These are phyloP conservation scores for Coniochaeta hoffmannii DNA, from an alignment of 2,329 filamentous ascomycete genomes.

Conservation along the genomic window DNA sequence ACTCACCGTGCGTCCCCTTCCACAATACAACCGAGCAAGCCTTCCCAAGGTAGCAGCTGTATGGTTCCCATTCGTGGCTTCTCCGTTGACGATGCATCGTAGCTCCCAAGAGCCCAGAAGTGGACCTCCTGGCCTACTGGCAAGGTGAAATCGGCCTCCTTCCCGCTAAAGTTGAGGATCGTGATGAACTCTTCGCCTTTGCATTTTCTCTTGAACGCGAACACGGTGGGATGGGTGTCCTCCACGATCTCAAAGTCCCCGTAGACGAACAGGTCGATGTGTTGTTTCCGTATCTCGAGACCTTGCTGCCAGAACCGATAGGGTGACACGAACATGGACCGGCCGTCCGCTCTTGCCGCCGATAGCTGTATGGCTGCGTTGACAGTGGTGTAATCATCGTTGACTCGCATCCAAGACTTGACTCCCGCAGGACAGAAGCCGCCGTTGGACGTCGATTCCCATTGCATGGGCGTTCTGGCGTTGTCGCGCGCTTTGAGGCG, in stretches of 20 bases:
- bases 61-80: too few relatives aligned
- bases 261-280: conserved; percentile 53
- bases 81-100: too few relatives aligned
- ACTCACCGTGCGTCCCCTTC: too few relatives aligned
- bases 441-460: conserved; percentile 49
- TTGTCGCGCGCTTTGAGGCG: conserved; percentile 49
- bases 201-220: conserved; percentile 20
- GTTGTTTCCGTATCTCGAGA: conserved; percentile 42
- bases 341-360: conserved; percentile 20
- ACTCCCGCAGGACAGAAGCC: conserved; percentile 46
- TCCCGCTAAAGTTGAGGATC: too few relatives aligned
- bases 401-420: conserved; percentile 61
- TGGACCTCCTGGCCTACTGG: too few relatives aligned
- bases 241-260: conserved; percentile 50
- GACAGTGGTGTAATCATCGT: conserved; percentile 47
- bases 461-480: conserved; percentile 65
- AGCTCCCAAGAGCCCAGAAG: too few relatives aligned
- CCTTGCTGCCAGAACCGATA: conserved; percentile 52
- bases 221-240: conserved; percentile 44
- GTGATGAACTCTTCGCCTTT: too few relatives aligned
- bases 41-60: too few relatives aligned
- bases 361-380: conserved; percentile 45
- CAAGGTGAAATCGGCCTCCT: too few relatives aligned
- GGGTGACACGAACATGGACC: conserved; percentile 30
- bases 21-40: too few relatives aligned